Conservation (phyloP, 345 rosid genomes). For the Durio zibethinus region DNA sequence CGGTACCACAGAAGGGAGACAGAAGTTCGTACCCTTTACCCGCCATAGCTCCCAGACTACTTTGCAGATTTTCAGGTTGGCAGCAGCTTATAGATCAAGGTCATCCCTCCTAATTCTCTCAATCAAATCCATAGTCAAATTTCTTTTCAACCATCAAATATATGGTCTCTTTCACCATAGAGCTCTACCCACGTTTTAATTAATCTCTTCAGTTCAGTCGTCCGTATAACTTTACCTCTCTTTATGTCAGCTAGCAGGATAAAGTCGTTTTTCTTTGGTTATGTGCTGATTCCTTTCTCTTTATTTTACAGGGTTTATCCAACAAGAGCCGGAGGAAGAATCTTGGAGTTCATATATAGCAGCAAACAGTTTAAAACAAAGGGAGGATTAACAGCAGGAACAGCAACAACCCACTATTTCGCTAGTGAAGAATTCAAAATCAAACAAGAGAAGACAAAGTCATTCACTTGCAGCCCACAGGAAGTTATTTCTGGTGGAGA, state of each 20-base stretch:
- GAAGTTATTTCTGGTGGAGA: slow-evolving; percentile 80
- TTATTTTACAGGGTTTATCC: slow-evolving; percentile 52
- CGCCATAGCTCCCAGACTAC: slow-evolving; percentile 70
- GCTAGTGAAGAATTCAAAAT: slow-evolving; percentile 83
- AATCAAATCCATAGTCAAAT: neutral
- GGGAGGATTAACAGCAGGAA: slow-evolving; percentile 73
- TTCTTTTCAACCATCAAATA: neutral
- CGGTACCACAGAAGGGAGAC: slow-evolving; percentile 93
- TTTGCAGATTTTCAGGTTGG: slow-evolving; percentile 67
- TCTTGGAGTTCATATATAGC: slow-evolving; percentile 83
- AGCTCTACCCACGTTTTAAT: neutral
- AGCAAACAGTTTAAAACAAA: slow-evolving; percentile 70
- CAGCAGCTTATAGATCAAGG: slow-evolving; percentile 96
- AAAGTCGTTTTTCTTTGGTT: neutral
- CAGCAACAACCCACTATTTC: slow-evolving; percentile 88
- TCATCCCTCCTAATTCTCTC: neutral
- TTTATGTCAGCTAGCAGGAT: neutral
- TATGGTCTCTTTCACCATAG: neutral
- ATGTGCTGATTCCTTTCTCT: neutral
- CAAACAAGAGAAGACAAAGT: slow-evolving; percentile 67
- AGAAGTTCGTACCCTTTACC: slow-evolving; percentile 81
- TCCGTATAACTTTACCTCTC: neutral
- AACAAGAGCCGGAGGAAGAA: slow-evolving; percentile 72
- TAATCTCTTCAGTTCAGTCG: neutral
- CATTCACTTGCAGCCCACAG: slow-evolving; percentile 81